Base-by-base conservation (phyloP, 371 early-diverging fungal genomes). In the Rhizopus microsporus region DNA sequence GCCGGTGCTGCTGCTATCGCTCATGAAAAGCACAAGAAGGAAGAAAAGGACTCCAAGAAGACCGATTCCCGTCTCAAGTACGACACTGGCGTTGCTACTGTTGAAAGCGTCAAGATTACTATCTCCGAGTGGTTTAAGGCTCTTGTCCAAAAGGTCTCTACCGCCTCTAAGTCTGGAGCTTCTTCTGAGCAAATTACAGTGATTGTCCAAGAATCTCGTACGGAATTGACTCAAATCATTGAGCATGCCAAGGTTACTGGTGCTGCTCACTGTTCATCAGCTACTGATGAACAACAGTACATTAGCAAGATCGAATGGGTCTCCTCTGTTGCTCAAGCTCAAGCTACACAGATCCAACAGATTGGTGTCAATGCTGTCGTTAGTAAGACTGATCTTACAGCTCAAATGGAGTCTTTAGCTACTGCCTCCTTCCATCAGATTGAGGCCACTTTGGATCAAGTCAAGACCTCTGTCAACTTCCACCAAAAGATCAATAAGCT, bases 401-500 rank as follows among this genome's bases (percentile, higher is more conserved):
- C 40, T 4, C 66, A 69, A 51, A 65, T 69, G 56, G 43, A 51
- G 17, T 59, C 62, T 8, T 44, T 69, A 30, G 56, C 59, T 6
- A 69, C 59, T 6, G 67, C 67, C 5, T 54, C 70, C 13, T 59
- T 57, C 42, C 63, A 70, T 39, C 67, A 70, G 23, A 67, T 70
- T 17, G 58, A 70, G 42, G 55, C 57, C 6, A 60, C 60, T 8
- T 56, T 70, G 35, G 61, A 70, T 17, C 67, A 70, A 34, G 50
- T 69, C 30, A 70, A 66, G 56, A 45, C 63, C 0, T 33, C 48
- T 4, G 32, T 65, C 40, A 54, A 37, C n/a, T 66, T 66, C 49
- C 60, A 60, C 37, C 52, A 65, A 43, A 63, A 63, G 46, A 40
- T 62, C 7, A 60, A 60, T 37, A 60, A 60, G 60, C 42, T 60